These are phyloP conservation scores for Cicer bijugum DNA, from an alignment of 306 rosid genomes.

Conservation along the genomic window DNA sequence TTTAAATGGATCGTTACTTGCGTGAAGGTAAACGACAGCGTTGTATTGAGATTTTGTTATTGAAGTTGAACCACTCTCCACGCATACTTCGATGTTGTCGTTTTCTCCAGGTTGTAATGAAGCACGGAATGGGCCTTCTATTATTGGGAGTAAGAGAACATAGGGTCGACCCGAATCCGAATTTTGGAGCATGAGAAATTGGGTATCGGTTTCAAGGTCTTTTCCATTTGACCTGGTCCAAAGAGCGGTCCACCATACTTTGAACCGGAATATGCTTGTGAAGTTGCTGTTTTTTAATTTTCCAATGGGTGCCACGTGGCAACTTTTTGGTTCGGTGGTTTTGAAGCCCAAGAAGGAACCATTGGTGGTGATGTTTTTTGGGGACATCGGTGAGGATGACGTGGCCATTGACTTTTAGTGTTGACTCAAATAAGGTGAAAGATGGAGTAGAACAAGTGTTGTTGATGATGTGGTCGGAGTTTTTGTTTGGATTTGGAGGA, in stretches of 20 bases:
- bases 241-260: slow-evolving; percentile 98
- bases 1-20: slow-evolving; percentile 63
- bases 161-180: slow-evolving; percentile 60
- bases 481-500: slow-evolving; percentile 8
- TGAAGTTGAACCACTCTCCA: slow-evolving; percentile 74
- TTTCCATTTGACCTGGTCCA: slow-evolving; percentile 88
- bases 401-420: slow-evolving; percentile 59
- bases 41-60: slow-evolving; percentile 41
- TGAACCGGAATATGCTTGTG: slow-evolving; percentile 88
- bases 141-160: slow-evolving; percentile 69
- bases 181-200: slow-evolving; percentile 68
- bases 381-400: slow-evolving; percentile 79
- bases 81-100: slow-evolving; percentile 67
- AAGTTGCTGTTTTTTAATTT: slow-evolving; percentile 62
- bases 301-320: slow-evolving; percentile 77
- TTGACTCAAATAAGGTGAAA: slow-evolving; percentile 54
- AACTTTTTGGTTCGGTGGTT: slow-evolving; percentile 47
- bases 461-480: not conserved
- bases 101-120: slow-evolving; percentile 58
- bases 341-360: slow-evolving; percentile 83
- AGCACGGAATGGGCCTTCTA: slow-evolving; percentile 70
- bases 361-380: slow-evolving; percentile 52
- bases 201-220: slow-evolving; percentile 87
- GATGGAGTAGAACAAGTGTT: slow-evolving; percentile 38
- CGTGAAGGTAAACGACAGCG: slow-evolving; percentile 65